Percentiles rank a stretch among this genome's conserved stretches.
These are phyloP conservation scores for Fraxinus floribunda DNA, from an alignment of 305 asterid genomes.

Conservation along the genomic window DNA sequence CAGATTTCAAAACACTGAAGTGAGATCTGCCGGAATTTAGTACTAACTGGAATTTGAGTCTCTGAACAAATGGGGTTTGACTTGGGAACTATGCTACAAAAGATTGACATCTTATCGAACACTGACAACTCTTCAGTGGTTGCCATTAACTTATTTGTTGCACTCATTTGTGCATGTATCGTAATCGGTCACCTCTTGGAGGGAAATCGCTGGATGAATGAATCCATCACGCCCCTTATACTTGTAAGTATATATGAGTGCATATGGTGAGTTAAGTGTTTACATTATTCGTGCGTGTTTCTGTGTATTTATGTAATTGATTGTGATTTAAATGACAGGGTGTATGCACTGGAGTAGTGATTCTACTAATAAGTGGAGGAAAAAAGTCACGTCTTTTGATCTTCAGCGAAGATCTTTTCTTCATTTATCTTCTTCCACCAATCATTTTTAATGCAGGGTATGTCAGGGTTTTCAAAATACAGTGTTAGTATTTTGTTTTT, in stretches of 20 bases:
- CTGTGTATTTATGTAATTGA: background rate
- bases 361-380: constrained; percentile 74
- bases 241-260: constrained; percentile 50
- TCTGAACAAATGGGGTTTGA: constrained; percentile 41
- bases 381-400: constrained; percentile 80
- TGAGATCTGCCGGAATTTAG: constrained; percentile 2
- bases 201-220: constrained; percentile 96
- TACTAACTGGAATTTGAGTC: constrained; percentile 20
- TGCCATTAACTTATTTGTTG: constrained; percentile 70
- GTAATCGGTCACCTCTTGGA: constrained; percentile 89
- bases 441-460: constrained; percentile 97
- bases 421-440: constrained; percentile 95
- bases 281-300: background rate
- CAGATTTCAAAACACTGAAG: constrained; percentile 10
- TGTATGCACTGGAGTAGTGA: constrained; percentile 73
- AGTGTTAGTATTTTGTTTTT: background rate
- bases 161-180: constrained; percentile 76
- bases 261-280: background rate
- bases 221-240: constrained; percentile 87
- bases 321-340: constrained; percentile 49
- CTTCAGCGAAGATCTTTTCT: constrained; percentile 88
- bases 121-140: constrained; percentile 75
- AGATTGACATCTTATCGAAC: constrained; percentile 33
- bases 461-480: constrained; percentile 17
- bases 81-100: constrained; percentile 34